Evolutionary conservation across 257 asterid species (phyloP), one percentile per base, ranked within the genome.

Genomic region (Rhazya stricta): DNA sequence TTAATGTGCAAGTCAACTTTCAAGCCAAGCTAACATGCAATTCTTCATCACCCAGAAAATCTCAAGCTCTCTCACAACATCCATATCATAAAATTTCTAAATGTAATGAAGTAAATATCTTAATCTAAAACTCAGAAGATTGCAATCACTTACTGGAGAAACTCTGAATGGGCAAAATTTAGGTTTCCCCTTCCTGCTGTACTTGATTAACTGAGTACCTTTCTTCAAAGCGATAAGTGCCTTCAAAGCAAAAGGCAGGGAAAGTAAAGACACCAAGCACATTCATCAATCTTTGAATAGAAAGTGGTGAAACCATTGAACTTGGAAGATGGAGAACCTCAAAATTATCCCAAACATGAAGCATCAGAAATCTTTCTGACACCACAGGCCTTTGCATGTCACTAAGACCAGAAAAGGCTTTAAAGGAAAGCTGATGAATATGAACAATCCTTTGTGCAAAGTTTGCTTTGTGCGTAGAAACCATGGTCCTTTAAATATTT

Each of bases 121-220:
- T 9, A 3, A 48, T 6, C 39, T 3, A 21, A 74, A 34, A 19
- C 21, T 50, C 3, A 10, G 18, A 57, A 57, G n/a, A 36, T n/a
- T 57, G 67, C 42, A 78, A 80, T 62, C 48, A 85, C 96, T 86
- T 87, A 91, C 98, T 58, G 90, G 81, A 89, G 97, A 92, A 84
- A 94, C 88, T 92, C 96, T 87, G 86, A 94, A 91, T 63, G 91
- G 88, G 72, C 97, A 86, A 81, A 94, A 92, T 80, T 94, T 94
- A 42, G 98, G 99, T 89, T 88, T 94, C 85, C 99, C 97, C 82
- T 92, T 90, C 74, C 98, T 85, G 88, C 99, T 89, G 85, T 92
- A 94, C 89, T 94, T 94, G 85, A 94, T 81, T 74, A 94, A 75
- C 74, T 92, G 99, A 68, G 99, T 89, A 50, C 99, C 99, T 84